phyloP scores from a whole-genome alignment of 495 filamentous ascomycete genomes.

The Collariella sp. region DNA sequence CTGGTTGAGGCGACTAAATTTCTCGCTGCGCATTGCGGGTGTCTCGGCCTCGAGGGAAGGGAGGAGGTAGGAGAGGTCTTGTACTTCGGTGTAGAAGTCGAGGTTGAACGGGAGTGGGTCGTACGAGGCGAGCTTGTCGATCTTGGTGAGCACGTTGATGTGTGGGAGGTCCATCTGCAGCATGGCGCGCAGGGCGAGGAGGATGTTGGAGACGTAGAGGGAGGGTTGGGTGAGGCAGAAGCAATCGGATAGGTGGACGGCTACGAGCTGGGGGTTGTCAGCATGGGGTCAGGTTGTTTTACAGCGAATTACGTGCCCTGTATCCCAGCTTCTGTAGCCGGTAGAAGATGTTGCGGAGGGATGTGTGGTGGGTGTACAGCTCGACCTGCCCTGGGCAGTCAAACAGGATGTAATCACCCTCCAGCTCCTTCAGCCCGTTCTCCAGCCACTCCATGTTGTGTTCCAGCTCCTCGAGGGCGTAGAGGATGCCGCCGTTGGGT shows the following conservation, averaged over 20 bases:
- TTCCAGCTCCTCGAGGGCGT: constrained; percentile 92
- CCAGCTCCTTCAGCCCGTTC: constrained; percentile 62
- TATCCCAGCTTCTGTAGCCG: constrained; percentile 85
- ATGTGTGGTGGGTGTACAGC: constrained; percentile 88
- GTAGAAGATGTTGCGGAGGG: constrained; percentile 83
- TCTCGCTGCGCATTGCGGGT: constrained; percentile 50
- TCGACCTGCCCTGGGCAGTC: constrained; percentile 97
- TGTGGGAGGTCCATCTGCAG: constrained; percentile 94
- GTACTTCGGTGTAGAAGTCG: constrained; percentile 96
- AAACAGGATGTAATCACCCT: constrained; percentile 88
- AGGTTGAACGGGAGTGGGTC: constrained; percentile 82
- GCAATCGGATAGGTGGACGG: constrained; percentile 82
- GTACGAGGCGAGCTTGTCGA: constrained; percentile 77
- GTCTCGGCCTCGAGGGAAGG: constrained; percentile 59
- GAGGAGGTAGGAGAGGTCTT: constrained; percentile 77
- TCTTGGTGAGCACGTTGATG: constrained; percentile 93
- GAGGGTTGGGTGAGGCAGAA: constrained; percentile 86
- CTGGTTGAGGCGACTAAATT: constrained; percentile 74
- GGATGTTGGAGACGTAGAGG: constrained; percentile 85
- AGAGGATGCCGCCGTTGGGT: constrained; percentile 85
- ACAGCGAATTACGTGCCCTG: constrained; percentile 49
- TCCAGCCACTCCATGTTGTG: constrained; percentile 87
- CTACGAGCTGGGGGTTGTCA: constrained; percentile 58
- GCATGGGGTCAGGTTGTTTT: background rate
- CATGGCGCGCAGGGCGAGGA: constrained; percentile 91